Evolutionary conservation across 2,329 filamentous ascomycete genomes (phyloP).

Genomic region (Alternaria gansuensis): DNA sequence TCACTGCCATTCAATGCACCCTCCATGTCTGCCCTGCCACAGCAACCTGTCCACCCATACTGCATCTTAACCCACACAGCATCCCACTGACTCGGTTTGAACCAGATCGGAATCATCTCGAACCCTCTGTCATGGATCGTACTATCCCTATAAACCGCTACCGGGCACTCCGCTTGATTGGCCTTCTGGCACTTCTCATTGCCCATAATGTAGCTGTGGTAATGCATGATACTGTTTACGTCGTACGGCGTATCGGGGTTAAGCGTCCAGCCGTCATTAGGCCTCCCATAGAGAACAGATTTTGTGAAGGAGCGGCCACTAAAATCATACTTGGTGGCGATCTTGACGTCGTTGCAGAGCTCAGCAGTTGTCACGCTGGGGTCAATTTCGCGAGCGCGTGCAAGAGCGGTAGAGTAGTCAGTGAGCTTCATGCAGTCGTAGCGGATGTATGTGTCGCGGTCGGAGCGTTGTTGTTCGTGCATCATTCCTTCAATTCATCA

Average conservation of each 20-base stretch:
- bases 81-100: conserved; percentile 3
- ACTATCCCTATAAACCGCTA: conserved; percentile 1
- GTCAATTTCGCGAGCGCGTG: conserved; percentile 2
- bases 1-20: background rate
- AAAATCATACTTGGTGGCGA: background rate
- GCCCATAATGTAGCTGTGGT: conserved; percentile 2
- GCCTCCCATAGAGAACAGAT: background rate
- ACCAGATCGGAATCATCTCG: conserved; percentile 2
- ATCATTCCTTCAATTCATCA: background rate
- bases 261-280: background rate
- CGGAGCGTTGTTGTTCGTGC: conserved; percentile 4
- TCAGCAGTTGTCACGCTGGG: background rate
- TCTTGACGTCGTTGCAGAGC: conserved; percentile 1
- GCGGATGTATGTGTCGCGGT: background rate
- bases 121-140: conserved; percentile 1
- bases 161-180: conserved; percentile 3
- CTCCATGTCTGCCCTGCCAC: background rate
- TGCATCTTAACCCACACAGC: conserved; percentile 1
- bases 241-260: conserved; percentile 1
- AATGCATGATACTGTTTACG: conserved; percentile 1
- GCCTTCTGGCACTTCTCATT: background rate
- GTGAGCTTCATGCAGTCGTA: conserved; percentile 7
- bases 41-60: background rate
- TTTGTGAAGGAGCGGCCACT: conserved; percentile 2
- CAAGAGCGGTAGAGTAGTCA: conserved; percentile 1